Conservation (phyloP, 2,329 filamentous ascomycete species). For the Aspergillus quadricinctus region DNA sequence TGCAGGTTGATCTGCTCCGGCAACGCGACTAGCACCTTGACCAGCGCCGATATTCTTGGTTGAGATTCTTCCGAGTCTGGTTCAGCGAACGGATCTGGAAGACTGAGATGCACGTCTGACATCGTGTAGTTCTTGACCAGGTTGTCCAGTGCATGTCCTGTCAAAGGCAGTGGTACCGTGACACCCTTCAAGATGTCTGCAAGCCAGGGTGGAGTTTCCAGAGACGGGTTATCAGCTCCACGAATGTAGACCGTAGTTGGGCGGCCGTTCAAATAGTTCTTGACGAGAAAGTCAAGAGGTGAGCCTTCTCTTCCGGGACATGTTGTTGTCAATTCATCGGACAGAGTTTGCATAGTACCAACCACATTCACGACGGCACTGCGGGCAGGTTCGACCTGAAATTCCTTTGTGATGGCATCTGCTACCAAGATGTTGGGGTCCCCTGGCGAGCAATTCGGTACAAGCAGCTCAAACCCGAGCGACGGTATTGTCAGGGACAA, state of each 20-base stretch:
- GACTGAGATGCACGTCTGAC: slow-evolving; percentile 75
- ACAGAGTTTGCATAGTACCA: slow-evolving; percentile 68
- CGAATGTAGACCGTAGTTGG: slow-evolving; percentile 77
- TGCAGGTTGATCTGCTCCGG: slow-evolving; percentile 85
- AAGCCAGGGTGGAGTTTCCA: slow-evolving; percentile 76
- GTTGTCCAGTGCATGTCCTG: slow-evolving; percentile 73
- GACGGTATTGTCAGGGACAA: slow-evolving; percentile 71
- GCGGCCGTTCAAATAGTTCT: slow-evolving; percentile 75
- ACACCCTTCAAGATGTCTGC: slow-evolving; percentile 74
- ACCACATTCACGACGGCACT: slow-evolving; percentile 66
- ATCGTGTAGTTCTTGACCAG: slow-evolving; percentile 85
- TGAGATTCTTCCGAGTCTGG: slow-evolving; percentile 67
- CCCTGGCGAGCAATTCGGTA: slow-evolving; percentile 70
- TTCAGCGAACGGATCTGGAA: slow-evolving; percentile 76
- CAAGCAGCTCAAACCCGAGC: slow-evolving; percentile 77
- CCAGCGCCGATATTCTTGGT: slow-evolving; percentile 76
- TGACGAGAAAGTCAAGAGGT: slow-evolving; percentile 77
- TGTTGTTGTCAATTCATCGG: slow-evolving; percentile 63
- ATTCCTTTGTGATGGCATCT: slow-evolving; percentile 63
- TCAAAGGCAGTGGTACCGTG: slow-evolving; percentile 78
- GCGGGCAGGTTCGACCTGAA: slow-evolving; percentile 64
- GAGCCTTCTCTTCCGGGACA: slow-evolving; percentile 77
- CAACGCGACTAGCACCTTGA: slow-evolving; percentile 71
- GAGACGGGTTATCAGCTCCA: slow-evolving; percentile 64
- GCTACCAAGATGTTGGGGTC: slow-evolving; percentile 76